phyloP scores from a whole-genome alignment of 305 asterid species.

The Andrographis paniculata region DNA sequence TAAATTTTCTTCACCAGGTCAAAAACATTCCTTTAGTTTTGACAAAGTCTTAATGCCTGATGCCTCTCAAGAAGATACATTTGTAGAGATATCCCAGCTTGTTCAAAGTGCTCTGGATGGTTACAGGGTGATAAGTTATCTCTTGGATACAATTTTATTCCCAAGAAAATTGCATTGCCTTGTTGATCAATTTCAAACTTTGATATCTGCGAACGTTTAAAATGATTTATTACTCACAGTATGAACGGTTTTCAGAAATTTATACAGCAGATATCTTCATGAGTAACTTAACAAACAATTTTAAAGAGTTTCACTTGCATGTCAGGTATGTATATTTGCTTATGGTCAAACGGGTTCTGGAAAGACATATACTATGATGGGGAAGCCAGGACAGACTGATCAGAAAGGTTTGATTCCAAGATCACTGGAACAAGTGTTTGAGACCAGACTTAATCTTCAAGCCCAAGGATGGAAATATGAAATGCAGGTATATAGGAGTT shows the following conservation, averaged over 20 bases:
- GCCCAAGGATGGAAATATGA: constrained; percentile 97
- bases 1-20: constrained; percentile 1
- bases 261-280: too few relatives aligned
- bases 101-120: constrained; percentile 99
- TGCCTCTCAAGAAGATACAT: constrained; percentile 78
- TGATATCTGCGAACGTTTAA: too few relatives aligned
- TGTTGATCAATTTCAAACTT: too few relatives aligned
- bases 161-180: too few relatives aligned
- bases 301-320: background rate
- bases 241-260: too few relatives aligned
- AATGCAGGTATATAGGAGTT: constrained; percentile 58
- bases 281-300: too few relatives aligned
- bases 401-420: constrained; percentile 93
- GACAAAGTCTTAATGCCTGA: constrained; percentile 89
- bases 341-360: constrained; percentile 99
- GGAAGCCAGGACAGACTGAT: constrained; percentile 55
- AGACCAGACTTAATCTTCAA: constrained; percentile 74
- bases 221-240: too few relatives aligned
- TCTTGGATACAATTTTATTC: background rate
- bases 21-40: constrained; percentile 62
- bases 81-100: constrained; percentile 92
- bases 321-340: constrained; percentile 94
- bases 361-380: constrained; percentile 98
- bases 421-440: constrained; percentile 83
- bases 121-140: constrained; percentile 55